Conservation (phyloP, 441 rosid genomes). For the Iberis amara region DNA sequence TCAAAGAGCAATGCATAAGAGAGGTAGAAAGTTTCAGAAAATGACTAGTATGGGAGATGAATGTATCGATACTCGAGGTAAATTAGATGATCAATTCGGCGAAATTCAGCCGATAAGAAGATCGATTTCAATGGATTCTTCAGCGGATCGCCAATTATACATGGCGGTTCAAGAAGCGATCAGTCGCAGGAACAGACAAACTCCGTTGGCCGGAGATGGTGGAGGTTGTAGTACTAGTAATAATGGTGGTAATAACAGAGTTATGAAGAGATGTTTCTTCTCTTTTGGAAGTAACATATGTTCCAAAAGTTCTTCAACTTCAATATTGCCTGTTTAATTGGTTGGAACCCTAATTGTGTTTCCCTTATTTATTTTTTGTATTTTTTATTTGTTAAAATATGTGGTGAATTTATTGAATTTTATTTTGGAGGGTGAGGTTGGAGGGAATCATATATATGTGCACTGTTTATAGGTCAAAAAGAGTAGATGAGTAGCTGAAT, state of each 20-base stretch:
- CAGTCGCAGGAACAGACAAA: slow-evolving; percentile 33
- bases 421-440: slow-evolving; percentile 15
- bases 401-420: background rate
- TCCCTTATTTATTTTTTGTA: slow-evolving; percentile 5
- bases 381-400: background rate
- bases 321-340: slow-evolving; percentile 42
- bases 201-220: slow-evolving; percentile 21
- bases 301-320: slow-evolving; percentile 50
- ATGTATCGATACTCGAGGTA: slow-evolving; percentile 47
- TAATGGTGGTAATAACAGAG: slow-evolving; percentile 35
- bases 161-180: slow-evolving; percentile 48
- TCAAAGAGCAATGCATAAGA: slow-evolving; percentile 23
- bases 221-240: slow-evolving; percentile 22
- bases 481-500: slow-evolving; percentile 8
- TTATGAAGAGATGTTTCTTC: slow-evolving; percentile 41
- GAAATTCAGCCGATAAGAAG: slow-evolving; percentile 54
- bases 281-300: slow-evolving; percentile 41
- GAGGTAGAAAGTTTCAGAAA: slow-evolving; percentile 28
- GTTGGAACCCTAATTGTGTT: slow-evolving; percentile 33
- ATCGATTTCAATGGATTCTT: slow-evolving; percentile 66
- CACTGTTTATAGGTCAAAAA: slow-evolving; percentile 17
- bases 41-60: slow-evolving; percentile 51
- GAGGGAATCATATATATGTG: background rate
- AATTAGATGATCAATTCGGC: slow-evolving; percentile 35
- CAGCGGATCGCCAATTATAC: slow-evolving; percentile 56